phyloP scores from a whole-genome alignment of 352 stramenopile genomes.

The Globisporangium alternatum region DNA sequence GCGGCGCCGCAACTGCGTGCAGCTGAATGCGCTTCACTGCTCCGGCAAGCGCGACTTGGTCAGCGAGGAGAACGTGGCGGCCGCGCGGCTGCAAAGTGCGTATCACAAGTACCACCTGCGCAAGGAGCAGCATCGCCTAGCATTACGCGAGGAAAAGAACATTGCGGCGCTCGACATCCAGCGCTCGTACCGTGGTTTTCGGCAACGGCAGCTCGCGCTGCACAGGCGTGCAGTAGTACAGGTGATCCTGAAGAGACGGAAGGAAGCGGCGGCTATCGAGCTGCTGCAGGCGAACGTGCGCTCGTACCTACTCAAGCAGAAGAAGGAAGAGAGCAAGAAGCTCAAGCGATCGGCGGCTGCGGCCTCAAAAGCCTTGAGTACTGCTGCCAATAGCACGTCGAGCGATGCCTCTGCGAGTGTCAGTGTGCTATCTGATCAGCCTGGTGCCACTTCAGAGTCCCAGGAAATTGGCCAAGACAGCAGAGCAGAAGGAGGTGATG shows the following conservation, averaged over 20 bases:
- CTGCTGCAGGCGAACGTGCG: constrained; percentile 66
- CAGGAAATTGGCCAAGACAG: neutral
- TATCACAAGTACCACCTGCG: constrained; percentile 60
- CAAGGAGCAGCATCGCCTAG: constrained; percentile 46
- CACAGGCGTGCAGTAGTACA: constrained; percentile 58
- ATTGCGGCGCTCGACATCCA: constrained; percentile 63
- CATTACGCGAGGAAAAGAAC: constrained; percentile 44
- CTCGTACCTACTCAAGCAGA: constrained; percentile 54
- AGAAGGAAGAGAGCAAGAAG: neutral
- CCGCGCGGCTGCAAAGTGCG: constrained; percentile 44
- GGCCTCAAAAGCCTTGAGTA: neutral
- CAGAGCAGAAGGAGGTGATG: neutral
- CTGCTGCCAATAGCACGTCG: no score
- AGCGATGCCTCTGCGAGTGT: neutral
- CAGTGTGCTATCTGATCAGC: neutral
- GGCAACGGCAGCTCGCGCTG: constrained; percentile 38
- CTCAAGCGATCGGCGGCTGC: neutral
- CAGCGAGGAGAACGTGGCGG: constrained; percentile 48
- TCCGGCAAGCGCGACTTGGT: constrained; percentile 30
- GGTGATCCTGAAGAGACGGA: constrained; percentile 36
- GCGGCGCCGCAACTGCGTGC: constrained; percentile 19
- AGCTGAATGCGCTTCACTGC: constrained; percentile 9
- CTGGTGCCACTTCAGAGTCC: no score
- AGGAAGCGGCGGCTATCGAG: constrained; percentile 54
- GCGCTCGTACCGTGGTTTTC: constrained; percentile 59